phyloP scores from a whole-genome alignment of 495 filamentous ascomycete genomes.

The Xylaria curta region DNA sequence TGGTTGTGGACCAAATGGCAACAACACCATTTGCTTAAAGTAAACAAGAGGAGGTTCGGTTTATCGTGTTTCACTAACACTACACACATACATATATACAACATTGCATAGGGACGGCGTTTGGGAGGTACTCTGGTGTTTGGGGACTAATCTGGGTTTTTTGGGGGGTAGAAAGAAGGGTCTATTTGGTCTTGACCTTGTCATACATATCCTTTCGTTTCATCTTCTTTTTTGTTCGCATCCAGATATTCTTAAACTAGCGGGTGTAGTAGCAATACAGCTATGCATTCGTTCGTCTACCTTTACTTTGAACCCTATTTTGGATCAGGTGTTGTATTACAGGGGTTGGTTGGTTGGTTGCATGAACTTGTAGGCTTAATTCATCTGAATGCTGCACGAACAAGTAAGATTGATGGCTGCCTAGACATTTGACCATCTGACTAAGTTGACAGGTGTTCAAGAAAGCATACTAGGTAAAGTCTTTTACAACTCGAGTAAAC shows the following conservation, averaged over 20 bases:
- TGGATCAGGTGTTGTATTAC: neutral
- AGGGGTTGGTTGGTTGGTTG: neutral
- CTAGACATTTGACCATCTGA: neutral
- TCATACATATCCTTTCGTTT: neutral
- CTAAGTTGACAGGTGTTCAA: too few relatives aligned
- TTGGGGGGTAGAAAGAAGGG: neutral
- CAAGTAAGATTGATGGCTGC: neutral
- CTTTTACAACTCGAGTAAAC: neutral
- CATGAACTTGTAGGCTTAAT: neutral
- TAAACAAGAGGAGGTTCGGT: neutral
- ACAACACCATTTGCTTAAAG: neutral
- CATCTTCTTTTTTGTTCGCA: neutral
- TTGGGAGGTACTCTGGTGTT: constrained; percentile 16
- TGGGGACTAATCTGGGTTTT: constrained; percentile 6
- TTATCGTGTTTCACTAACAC: neutral
- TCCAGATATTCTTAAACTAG: neutral
- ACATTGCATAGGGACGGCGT: constrained; percentile 37
- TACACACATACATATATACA: constrained; percentile 19
- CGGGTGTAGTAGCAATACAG: constrained; percentile 1
- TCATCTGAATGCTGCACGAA: neutral
- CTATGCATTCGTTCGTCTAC: neutral
- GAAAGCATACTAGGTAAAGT: neutral
- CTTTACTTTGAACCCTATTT: neutral
- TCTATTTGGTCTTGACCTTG: neutral
- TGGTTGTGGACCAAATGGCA: neutral